Evolutionary conservation across 2,329 filamentous ascomycete species (phyloP), one percentile per base, ranked within the genome.

Genomic region (Ascochyta pisi): DNA sequence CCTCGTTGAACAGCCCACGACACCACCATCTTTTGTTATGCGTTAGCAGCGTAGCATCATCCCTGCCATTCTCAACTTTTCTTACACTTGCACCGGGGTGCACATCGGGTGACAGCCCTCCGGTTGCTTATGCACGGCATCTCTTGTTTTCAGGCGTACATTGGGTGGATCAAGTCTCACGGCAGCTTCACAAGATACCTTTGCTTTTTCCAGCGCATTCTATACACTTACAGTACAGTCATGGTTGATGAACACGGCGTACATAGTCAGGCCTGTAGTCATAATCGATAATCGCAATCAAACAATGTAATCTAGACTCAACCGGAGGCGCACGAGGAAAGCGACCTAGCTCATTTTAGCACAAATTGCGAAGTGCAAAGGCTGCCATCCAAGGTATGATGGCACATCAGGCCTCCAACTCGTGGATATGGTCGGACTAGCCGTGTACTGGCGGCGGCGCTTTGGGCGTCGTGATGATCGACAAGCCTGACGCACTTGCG

Each of bases 131-230:
- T 39, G 29, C 46, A 15, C 47, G 31, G 37, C 26, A 41, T 50
- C 31, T 56, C 37, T 19, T 27, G 6, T 40, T 23, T 41, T 26
- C 33, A 34, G 57, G 56, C 55, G 63, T 52, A 66, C 54, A 56
- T 53, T 47, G 48, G 49, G 47, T 46, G 52, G 49, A 39, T 51
- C 40, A 19, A 40, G 45, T 50, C 43, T 58, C 39, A 58, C 48
- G 45, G 48, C 47, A 50, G 41, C 33, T 57, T 54, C 45, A 54
- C 57, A 62, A 61, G 65, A 68, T 66, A 67, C 64, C 62, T 63
- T 65, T 66, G 44, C 49, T 46, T 67, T 61, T 48, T 26, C 35
- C 40, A 9, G 40, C 37, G 41, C 46, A 33, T 23, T 27, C 23
- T 52, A 33, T 41, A 47, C 33, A 46, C 39, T 38, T 43, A 55